Evolutionary conservation across 2,329 filamentous ascomycete species (phyloP).

Genomic region (Colletotrichum tanaceti): DNA sequence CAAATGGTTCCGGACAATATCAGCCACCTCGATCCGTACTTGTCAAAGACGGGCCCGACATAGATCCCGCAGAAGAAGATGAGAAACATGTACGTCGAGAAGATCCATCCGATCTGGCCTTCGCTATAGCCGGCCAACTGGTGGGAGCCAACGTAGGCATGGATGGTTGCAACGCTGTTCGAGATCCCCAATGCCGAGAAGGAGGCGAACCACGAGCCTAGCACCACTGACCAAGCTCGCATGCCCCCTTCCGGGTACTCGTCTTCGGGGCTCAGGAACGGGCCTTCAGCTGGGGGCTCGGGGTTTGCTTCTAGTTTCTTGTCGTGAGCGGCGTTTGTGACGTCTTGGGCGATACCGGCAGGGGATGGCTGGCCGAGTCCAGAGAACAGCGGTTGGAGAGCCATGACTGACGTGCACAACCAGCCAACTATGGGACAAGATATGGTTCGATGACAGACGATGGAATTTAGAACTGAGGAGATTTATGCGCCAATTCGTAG

Average conservation of each 20-base stretch:
- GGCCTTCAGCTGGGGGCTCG: constrained; percentile 12
- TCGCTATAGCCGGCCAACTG: constrained; percentile 76
- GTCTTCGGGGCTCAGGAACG: constrained; percentile 47
- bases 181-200: constrained; percentile 81
- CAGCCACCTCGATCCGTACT: constrained; percentile 80
- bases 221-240: constrained; percentile 84
- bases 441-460: neutral
- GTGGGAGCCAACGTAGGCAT: constrained; percentile 79
- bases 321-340: neutral
- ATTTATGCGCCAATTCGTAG: neutral
- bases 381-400: neutral
- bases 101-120: constrained; percentile 85
- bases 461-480: neutral
- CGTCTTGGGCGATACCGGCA: neutral
- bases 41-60: constrained; percentile 88
- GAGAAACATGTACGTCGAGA: constrained; percentile 85
- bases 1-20: constrained; percentile 74
- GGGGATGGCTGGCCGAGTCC: neutral
- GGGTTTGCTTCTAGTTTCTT: neutral
- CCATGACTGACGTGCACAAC: neutral
- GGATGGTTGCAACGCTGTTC: constrained; percentile 82
- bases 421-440: neutral
- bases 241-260: constrained; percentile 85
- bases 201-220: constrained; percentile 83
- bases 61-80: constrained; percentile 87